Conservation (phyloP, 2,329 filamentous ascomycete genomes). For the Aspergillus alliaceus region DNA sequence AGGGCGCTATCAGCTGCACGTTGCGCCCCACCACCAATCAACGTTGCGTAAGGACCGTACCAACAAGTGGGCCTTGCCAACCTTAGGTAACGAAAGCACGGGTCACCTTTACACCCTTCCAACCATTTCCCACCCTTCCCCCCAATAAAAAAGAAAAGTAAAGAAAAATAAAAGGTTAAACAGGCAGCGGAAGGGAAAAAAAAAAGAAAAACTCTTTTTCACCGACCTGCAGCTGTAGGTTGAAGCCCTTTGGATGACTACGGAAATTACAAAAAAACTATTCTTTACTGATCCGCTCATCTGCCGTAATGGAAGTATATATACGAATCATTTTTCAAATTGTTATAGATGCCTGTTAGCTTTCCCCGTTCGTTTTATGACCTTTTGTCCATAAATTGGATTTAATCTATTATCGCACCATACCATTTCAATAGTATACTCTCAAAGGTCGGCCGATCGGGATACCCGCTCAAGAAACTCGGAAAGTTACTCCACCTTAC, state of each 20-base stretch:
- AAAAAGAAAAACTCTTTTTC: neutral
- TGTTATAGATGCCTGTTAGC: neutral
- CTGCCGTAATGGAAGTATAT: neutral
- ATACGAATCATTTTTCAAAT: neutral
- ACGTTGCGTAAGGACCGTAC: conserved; percentile 3
- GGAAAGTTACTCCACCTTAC: conserved; percentile 11
- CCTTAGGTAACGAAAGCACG: conserved; percentile 5
- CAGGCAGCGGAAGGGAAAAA: neutral
- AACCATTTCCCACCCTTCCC: neutral
- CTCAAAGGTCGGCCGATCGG: conserved; percentile 13
- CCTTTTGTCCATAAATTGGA: neutral
- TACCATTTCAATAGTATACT: neutral
- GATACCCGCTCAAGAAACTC: conserved; percentile 12
- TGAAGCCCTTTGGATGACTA: neutral
- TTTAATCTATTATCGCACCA: neutral
- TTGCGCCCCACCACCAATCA: conserved; percentile 16
- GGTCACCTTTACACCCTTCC: conserved; percentile 10
- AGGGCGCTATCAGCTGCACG: conserved; percentile 27
- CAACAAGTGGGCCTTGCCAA: neutral
- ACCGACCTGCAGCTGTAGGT: neutral
- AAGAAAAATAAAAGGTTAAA: neutral
- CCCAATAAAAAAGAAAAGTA: neutral
- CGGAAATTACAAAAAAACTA: neutral
- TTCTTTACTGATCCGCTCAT: conserved; percentile 5
- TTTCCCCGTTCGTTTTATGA: neutral